phyloP scores from a whole-genome alignment of 75 land plant species.

The Azolla pinnata region DNA sequence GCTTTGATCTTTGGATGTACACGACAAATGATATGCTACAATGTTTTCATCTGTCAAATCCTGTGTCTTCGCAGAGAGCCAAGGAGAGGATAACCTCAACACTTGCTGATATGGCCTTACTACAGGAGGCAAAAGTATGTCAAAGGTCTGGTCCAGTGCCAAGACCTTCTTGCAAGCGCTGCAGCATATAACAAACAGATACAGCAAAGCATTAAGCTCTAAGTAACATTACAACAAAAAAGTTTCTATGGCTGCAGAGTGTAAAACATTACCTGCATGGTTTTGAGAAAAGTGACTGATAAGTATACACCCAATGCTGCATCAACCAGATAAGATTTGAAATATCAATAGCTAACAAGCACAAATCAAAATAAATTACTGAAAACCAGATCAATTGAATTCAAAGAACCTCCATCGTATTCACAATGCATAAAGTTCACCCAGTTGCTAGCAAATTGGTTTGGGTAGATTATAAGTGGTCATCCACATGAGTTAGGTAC shows the following conservation, averaged over 20 bases:
- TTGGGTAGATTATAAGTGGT: too few species aligned
- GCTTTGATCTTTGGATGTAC: slow-evolving; percentile 6
- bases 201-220: not conserved
- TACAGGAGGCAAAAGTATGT: slow-evolving; percentile 66
- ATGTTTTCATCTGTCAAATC: slow-evolving; percentile 6
- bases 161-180: slow-evolving; percentile 64
- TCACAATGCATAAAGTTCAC: too few species aligned
- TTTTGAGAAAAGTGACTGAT: slow-evolving; percentile 58
- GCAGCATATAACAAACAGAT: slow-evolving; percentile 14
- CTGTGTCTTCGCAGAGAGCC: not conserved
- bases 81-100: not conserved
- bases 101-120: slow-evolving; percentile 32
- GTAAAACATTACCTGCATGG: slow-evolving; percentile 63
- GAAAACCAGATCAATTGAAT: too few species aligned
- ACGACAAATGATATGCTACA: not conserved
- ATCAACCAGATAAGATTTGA: too few species aligned
- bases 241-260: too few species aligned
- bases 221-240: not conserved
- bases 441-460: too few species aligned
- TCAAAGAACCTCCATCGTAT: too few species aligned
- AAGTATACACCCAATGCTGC: slow-evolving; percentile 77
- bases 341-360: too few species aligned
- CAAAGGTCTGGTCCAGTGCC: slow-evolving; percentile 48
- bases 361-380: too few species aligned
- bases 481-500: too few species aligned